A percentile compares a stretch with the other conserved stretches of the same genome.
phyloP scores from a whole-genome alignment of 345 rosid species.

The Carallia pectinifolia region DNA sequence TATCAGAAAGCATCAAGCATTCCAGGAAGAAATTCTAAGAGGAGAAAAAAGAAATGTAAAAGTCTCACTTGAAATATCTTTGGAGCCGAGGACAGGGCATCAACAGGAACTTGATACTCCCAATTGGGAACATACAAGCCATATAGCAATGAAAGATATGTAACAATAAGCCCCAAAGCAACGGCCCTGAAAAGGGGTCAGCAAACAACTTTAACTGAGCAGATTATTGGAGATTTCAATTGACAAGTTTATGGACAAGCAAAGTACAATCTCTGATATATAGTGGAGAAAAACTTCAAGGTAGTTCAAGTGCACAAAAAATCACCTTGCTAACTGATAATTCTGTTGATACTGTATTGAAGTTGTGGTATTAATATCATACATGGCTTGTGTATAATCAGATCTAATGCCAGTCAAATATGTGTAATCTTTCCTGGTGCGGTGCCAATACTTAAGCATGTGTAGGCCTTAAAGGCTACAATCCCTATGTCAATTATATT shows the following conservation, averaged over 20 bases:
- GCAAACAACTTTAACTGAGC: not conserved
- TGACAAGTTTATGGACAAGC: not conserved
- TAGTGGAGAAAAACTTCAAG: not conserved
- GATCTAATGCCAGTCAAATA: too few species aligned
- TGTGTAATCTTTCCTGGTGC: too few species aligned
- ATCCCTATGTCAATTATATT: too few species aligned
- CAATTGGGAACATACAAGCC: constrained; percentile 79
- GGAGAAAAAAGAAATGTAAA: not conserved
- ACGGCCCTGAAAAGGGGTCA: constrained; percentile 46
- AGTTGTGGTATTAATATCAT: too few species aligned
- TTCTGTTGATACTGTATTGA: not conserved
- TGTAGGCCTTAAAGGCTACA: too few species aligned
- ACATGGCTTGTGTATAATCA: too few species aligned
- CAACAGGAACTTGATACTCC: constrained; percentile 60
- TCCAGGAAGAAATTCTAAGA: not conserved
- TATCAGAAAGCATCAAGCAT: not conserved
- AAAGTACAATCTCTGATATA: not conserved
- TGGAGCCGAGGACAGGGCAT: constrained; percentile 38
- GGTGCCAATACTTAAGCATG: too few species aligned
- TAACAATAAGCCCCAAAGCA: constrained; percentile 41
- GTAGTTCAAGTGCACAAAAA: not conserved
- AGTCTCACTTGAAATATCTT: constrained; percentile 46
- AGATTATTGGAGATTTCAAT: not conserved
- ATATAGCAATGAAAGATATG: constrained; percentile 52
- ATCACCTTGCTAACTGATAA: not conserved